Evolutionary conservation across 192 early-diverging fungal species (phyloP), one percentile per base, ranked within the genome.

Genomic region (Coemansia sp.): DNA sequence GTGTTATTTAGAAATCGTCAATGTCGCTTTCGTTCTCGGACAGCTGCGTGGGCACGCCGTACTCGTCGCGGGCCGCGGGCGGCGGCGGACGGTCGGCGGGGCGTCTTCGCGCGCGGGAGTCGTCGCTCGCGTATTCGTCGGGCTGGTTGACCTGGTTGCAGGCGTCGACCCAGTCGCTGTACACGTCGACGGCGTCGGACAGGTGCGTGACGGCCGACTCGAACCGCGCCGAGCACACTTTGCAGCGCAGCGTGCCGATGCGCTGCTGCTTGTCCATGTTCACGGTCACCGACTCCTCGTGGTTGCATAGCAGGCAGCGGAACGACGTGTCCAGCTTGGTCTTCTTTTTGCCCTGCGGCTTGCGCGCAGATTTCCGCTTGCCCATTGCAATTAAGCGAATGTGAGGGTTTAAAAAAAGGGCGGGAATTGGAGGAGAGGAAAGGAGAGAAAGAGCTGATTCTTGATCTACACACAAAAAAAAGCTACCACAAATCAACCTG

Each of bases 101-200:
- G 20, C 40, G 40, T 42, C 1, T 14, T 10, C 19, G n/a, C n/a
- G n/a, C n/a, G n/a, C n/a, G 40, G 3, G 8, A 42, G 2, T 21
- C 17, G 10, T 21, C 28, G 15, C 17, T 15, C 2, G n/a, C 19
- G 5, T 19, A 10, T 1, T 10, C 17, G n/a, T 8, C 27, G 12
- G 20, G 28, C 7, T 40, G 52, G 29, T 54, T 45, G 28, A 79
- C 81, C 32, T 83, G 77, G 46, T 92, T 89, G 54, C 83, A 85
- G 1, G 87, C 83, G 72, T 96, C 94, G 23, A 97, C 80, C 92
- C 92, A 97, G 28, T 86, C 89, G 23, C 80, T 80, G 51, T 97
- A 97, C 8, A 97, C 89, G 67, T 97, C 94, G 11, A 93, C 83
- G 5, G 90, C 81, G 34, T 87, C 87, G 48, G 81, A 81, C 8